Evolutionary conservation across 2,329 filamentous ascomycete species (phyloP), one percentile per base, ranked within the genome.

Genomic region (Aspergillus bombycis): DNA sequence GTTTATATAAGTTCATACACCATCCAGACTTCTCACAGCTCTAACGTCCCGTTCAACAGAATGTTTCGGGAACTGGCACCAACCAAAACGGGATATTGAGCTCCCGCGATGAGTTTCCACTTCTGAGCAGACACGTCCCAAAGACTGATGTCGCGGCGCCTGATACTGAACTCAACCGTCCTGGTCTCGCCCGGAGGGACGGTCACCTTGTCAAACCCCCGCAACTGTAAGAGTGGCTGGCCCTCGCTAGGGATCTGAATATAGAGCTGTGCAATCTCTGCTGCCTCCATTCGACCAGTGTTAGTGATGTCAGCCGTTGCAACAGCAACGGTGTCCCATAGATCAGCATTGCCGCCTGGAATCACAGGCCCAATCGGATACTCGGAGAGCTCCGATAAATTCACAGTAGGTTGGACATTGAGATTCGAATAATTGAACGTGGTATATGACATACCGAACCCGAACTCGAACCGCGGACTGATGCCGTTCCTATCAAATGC

Each of bases 371-470:
- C 45, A 19, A 12, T 16, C 3, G 38, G 64, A 38, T 38, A 38
- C 34, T 38, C 34, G 5, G 14, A 6, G 83, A 14, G 85, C 81
- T 78, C 91, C 88, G 0, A 88, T 77, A 83, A 66, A 90, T 85
- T 46, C 56, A 80, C 70, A 41, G 93, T 80, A 4, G 36, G 9
- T 38, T 82, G 76, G 45, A 95, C 79, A 74, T 91, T 82, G n/a
- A 89, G 87, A 80, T 93, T 93, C 61, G 86, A 77, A 73, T 96
- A 94, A 2, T 85, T 92, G 1, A 68, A 70, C 28, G 62, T 69
- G 3, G 91, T 92, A 83, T 95, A 96, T 5, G 88, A 91, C 19
- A 96, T 81, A 61, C 93, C 93, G 86, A 85, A 68, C 19, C 68
- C 68, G 38, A 70, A 70, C 53, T 68, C 66, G 45, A 68, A 70